Evolutionary conservation across 768 basidiomycete genomes (phyloP).

Genomic region (Lactarius hengduanensis): DNA sequence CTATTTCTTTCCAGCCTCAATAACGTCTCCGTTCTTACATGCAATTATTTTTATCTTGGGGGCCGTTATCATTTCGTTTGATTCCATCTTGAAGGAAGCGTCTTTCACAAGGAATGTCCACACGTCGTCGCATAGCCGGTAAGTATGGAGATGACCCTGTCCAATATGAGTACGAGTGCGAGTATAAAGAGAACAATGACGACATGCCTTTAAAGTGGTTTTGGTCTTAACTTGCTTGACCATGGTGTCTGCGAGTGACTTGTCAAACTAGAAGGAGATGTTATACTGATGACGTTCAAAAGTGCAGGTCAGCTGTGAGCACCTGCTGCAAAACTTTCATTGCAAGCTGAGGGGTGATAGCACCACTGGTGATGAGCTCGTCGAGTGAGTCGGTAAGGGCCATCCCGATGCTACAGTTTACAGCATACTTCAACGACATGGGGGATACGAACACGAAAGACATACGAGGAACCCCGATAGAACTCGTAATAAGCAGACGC

Average conservation of each 20-base stretch:
- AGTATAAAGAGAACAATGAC: background rate
- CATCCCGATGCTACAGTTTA: constrained; percentile 80
- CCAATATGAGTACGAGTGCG: constrained; percentile 2
- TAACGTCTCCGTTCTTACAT: constrained; percentile 92
- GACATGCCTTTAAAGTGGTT: constrained; percentile 81
- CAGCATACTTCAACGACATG: constrained; percentile 15
- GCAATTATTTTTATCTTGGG: constrained; percentile 96
- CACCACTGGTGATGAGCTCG: constrained; percentile 94
- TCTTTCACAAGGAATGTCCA: constrained; percentile 99
- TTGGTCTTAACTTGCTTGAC: constrained; percentile 94
- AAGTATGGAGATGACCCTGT: constrained; percentile 86
- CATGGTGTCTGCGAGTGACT: constrained; percentile 89
- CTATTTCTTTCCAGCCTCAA: constrained; percentile 79
- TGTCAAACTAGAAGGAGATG: constrained; percentile 73
- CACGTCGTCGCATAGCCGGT: constrained; percentile 91
- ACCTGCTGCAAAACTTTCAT: constrained; percentile 99
- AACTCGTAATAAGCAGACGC: constrained; percentile 89
- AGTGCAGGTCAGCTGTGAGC: constrained; percentile 17
- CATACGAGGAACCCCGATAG: constrained; percentile 88
- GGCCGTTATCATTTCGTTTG: constrained; percentile 70
- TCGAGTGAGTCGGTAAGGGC: constrained; percentile 97
- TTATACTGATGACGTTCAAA: constrained; percentile 7
- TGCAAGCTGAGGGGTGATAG: constrained; percentile 97
- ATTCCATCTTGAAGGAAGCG: constrained; percentile 94
- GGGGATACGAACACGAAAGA: constrained; percentile 37